Percentiles rank a stretch among this genome's conserved stretches.
Conservation (phyloP, 2,329 filamentous ascomycete genomes). For the Beauveria bassiana region DNA sequence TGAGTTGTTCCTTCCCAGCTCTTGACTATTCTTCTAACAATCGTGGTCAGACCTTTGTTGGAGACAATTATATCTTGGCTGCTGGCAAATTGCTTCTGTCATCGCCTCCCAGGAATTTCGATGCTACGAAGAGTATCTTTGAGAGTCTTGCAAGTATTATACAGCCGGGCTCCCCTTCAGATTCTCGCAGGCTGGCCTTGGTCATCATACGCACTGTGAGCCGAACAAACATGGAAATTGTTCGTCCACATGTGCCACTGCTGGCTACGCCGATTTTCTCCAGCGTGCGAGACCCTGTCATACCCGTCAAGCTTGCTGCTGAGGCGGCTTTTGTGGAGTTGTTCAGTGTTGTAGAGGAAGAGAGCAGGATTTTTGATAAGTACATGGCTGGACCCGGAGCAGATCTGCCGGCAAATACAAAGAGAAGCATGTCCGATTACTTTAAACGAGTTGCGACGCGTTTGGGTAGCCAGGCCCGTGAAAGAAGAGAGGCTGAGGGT, state of each 20-base stretch:
- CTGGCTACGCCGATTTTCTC: constrained; percentile 83
- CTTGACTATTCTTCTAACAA: background rate
- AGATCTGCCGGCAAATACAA: constrained; percentile 61
- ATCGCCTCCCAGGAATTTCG: constrained; percentile 60
- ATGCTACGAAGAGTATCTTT: constrained; percentile 72
- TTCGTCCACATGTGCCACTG: constrained; percentile 70
- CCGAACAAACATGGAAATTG: constrained; percentile 69
- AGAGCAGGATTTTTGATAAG: constrained; percentile 80
- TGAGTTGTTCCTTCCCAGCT: constrained; percentile 35
- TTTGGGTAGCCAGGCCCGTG: constrained; percentile 77
- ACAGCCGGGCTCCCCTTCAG: constrained; percentile 67
- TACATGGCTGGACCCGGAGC: constrained; percentile 66
- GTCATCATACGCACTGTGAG: constrained; percentile 83
- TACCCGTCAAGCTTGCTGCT: constrained; percentile 90
- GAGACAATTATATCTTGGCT: constrained; percentile 82
- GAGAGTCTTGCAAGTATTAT: constrained; percentile 69
- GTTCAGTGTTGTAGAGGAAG: constrained; percentile 84
- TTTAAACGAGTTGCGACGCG: constrained; percentile 88
- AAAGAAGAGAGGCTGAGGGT: constrained; percentile 85
- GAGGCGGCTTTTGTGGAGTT: constrained; percentile 90
- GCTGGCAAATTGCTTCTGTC: constrained; percentile 83
- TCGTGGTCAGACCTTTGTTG: constrained; percentile 61
- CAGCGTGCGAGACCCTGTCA: constrained; percentile 81
- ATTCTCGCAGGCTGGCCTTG: constrained; percentile 77
- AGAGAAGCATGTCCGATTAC: constrained; percentile 92